phyloP scores from a whole-genome alignment of 148 eudicot species.

The Camellia granthamiana region DNA sequence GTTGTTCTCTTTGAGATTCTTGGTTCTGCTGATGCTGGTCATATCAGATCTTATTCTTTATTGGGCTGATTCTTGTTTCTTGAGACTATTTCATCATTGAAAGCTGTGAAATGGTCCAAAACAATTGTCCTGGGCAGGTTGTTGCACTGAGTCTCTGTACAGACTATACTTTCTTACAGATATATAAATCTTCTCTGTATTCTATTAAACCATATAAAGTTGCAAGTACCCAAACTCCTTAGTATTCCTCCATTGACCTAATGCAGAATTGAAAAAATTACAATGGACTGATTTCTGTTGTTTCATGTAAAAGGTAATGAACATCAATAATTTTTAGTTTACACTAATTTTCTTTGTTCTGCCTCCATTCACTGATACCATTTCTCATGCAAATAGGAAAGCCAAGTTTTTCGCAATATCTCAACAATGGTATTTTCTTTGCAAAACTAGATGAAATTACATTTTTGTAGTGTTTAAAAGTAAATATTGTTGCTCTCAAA shows the following conservation, averaged over 20 bases:
- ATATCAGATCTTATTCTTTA: background rate
- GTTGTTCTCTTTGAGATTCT: background rate
- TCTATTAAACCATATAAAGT: too few species aligned
- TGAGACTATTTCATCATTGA: background rate
- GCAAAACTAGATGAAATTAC: background rate
- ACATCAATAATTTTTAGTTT: background rate
- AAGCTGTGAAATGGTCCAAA: background rate
- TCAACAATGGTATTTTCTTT: background rate
- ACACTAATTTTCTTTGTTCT: background rate
- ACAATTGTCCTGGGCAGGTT: background rate
- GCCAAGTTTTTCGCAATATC: background rate
- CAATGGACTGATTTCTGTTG: background rate
- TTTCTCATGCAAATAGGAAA: background rate
- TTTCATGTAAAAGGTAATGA: background rate
- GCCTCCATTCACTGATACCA: background rate
- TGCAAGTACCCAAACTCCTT: background rate
- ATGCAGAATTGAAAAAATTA: background rate
- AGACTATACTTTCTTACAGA: background rate
- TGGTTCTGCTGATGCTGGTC: background rate
- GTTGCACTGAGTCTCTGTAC: background rate
- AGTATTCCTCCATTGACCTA: background rate
- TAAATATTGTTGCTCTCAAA: background rate
- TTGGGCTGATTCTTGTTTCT: background rate
- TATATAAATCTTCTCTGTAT: background rate
- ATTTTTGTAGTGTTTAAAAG: background rate